A percentile compares a stretch with the other conserved stretches of the same genome.
Evolutionary conservation across 345 rosid genomes (phyloP).

Genomic region (Salix exigua): DNA sequence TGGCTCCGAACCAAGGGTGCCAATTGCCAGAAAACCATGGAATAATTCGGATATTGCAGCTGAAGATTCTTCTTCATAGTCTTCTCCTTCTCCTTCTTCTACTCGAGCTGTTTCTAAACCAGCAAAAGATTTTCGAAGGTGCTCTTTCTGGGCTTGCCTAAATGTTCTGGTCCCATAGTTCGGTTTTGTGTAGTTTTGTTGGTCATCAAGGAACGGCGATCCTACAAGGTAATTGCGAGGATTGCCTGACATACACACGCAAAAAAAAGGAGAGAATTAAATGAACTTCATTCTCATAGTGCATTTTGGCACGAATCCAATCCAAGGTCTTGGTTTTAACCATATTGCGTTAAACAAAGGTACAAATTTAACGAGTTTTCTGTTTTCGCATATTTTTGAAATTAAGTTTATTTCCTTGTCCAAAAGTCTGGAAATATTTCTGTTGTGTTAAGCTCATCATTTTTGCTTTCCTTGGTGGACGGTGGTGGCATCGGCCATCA

Average conservation of each 20-base stretch:
- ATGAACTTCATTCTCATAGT: background rate
- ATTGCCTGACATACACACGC: conserved; percentile 38
- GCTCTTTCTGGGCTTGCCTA: conserved; percentile 41
- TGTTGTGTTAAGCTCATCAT: background rate
- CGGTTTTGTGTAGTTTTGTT: conserved; percentile 41
- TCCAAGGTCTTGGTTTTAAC: background rate
- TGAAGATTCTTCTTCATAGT: conserved; percentile 42
- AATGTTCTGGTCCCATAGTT: conserved; percentile 36
- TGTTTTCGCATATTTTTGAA: background rate
- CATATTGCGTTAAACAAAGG: background rate
- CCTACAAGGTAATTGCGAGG: conserved; percentile 56
- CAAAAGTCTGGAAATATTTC: background rate
- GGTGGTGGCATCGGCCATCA: background rate
- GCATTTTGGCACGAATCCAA: background rate
- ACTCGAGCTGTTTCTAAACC: conserved; percentile 40
- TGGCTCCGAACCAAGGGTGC: conserved; percentile 65
- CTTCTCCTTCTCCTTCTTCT: conserved; percentile 44
- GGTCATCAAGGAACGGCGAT: conserved; percentile 55
- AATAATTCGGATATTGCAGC: conserved; percentile 55
- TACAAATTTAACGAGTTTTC: background rate
- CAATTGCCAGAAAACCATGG: conserved; percentile 79
- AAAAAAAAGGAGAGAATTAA: background rate
- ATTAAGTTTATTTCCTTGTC: background rate
- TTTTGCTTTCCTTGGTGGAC: background rate
- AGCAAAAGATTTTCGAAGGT: conserved; percentile 48